phyloP scores from a whole-genome alignment of 2,329 filamentous ascomycete genomes.

The Intubia oerlemansii region DNA sequence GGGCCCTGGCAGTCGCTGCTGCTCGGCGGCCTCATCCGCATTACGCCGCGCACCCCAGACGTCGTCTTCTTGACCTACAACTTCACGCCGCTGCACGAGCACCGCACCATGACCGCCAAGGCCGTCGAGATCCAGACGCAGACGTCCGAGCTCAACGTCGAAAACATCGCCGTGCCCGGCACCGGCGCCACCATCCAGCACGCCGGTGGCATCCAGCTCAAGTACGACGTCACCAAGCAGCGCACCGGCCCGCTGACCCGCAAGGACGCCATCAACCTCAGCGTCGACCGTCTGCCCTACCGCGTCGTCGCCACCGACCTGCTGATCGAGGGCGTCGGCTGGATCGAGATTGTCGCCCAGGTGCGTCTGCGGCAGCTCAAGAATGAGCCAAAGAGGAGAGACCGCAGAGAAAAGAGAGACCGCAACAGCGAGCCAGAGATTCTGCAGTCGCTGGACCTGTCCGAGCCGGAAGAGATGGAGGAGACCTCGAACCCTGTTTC shows the following conservation, averaged over 20 bases:
- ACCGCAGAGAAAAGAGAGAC: conserved; percentile 1
- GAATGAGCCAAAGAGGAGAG: conserved; percentile 1
- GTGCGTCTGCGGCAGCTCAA: conserved; percentile 37
- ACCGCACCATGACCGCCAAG: conserved; percentile 63
- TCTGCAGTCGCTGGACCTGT: conserved; percentile 12
- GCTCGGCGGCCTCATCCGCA: conserved; percentile 67
- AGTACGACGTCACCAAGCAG: conserved; percentile 64
- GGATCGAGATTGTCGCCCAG: conserved; percentile 76
- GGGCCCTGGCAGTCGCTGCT: conserved; percentile 54
- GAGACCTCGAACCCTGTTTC: background rate
- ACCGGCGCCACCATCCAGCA: conserved; percentile 35
- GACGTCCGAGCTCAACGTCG: conserved; percentile 33
- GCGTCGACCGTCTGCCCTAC: conserved; percentile 54
- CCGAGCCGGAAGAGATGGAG: conserved; percentile 1
- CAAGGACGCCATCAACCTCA: conserved; percentile 37
- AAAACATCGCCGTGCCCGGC: conserved; percentile 39
- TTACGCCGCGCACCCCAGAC: conserved; percentile 51
- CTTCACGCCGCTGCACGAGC: conserved; percentile 59
- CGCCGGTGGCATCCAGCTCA: conserved; percentile 55
- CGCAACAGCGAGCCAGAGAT: conserved; percentile 5
- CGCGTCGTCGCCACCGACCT: conserved; percentile 64
- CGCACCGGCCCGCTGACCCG: conserved; percentile 54
- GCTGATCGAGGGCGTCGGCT: conserved; percentile 78
- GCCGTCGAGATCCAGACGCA: conserved; percentile 53
- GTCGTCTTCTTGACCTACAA: conserved; percentile 59